Percentiles rank a stretch among this genome's conserved stretches.
phyloP scores from a whole-genome alignment of 2,329 filamentous ascomycete species.

The Apiospora kogelbergensis region DNA sequence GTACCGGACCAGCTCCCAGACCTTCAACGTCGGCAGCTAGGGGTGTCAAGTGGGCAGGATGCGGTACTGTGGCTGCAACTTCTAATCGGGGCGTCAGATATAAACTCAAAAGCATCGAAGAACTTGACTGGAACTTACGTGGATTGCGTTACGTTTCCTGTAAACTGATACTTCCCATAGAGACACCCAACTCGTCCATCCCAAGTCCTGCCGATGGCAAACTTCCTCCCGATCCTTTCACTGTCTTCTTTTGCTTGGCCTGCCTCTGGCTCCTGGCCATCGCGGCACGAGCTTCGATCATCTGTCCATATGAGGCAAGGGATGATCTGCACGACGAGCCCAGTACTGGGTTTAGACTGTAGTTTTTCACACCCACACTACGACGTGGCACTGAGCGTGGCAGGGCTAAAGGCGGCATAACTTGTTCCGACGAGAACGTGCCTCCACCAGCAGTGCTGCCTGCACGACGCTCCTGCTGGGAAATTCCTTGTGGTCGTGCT shows the following conservation, averaged over 20 bases:
- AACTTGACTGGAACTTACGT: too few relatives aligned
- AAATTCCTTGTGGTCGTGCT: too few relatives aligned
- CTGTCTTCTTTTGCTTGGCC: neutral
- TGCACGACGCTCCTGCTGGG: neutral
- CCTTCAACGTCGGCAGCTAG: too few relatives aligned
- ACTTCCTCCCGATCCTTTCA: neutral
- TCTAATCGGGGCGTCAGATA: too few relatives aligned
- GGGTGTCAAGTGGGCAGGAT: too few relatives aligned
- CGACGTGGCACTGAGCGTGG: neutral
- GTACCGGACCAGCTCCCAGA: too few relatives aligned
- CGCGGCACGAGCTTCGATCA: neutral
- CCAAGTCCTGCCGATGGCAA: neutral
- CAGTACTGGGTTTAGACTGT: neutral
- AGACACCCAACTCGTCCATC: neutral
- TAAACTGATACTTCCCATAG: too few relatives aligned
- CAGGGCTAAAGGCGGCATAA: neutral
- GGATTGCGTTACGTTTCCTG: too few relatives aligned
- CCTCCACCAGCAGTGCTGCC: neutral
- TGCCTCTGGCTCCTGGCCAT: neutral
- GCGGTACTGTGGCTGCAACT: too few relatives aligned
- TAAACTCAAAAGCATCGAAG: too few relatives aligned
- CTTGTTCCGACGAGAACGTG: neutral
- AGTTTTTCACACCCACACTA: too few relatives aligned
- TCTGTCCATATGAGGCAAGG: neutral
- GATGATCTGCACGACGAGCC: neutral